A percentile compares a stretch with the other conserved stretches of the same genome.
Conservation (phyloP, 176 grass and related monocot species). For the Zoysia japonica region DNA sequence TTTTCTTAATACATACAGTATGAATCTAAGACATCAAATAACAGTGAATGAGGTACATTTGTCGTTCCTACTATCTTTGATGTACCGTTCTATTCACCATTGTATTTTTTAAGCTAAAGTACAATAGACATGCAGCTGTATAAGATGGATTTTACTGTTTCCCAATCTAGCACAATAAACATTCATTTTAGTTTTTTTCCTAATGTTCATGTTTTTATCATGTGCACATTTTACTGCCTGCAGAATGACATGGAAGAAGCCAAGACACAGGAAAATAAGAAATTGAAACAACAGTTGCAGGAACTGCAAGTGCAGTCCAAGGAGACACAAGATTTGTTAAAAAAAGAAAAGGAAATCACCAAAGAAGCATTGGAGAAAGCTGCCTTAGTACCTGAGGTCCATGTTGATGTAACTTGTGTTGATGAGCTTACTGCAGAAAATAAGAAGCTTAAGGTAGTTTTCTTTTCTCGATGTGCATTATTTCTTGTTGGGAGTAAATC, state of each 20-base stretch:
- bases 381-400: slow-evolving; percentile 67
- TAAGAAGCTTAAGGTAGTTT: slow-evolving; percentile 78
- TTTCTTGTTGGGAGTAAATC: too few relatives aligned
- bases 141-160: slow-evolving; percentile 23
- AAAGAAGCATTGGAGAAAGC: slow-evolving; percentile 63
- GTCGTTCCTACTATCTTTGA: background rate
- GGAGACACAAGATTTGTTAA: slow-evolving; percentile 70
- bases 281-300: slow-evolving; percentile 74
- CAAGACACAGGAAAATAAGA: slow-evolving; percentile 78
- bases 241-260: slow-evolving; percentile 89
- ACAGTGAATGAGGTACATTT: background rate
- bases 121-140: slow-evolving; percentile 17
- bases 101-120: background rate
- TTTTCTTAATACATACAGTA: background rate
- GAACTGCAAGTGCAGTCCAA: slow-evolving; percentile 70
- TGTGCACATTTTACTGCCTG: slow-evolving; percentile 33
- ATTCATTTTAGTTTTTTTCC: slow-evolving; percentile 24
- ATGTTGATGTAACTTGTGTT: slow-evolving; percentile 70
- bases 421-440: slow-evolving; percentile 90
- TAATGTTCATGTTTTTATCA: slow-evolving; percentile 12
- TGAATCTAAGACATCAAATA: background rate
- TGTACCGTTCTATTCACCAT: background rate
- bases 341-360: slow-evolving; percentile 60
- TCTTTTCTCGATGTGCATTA: background rate
- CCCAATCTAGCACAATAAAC: slow-evolving; percentile 12